Base-by-base conservation (phyloP, 805 yeast species). In the Wickerhamiella sergipiensis region DNA sequence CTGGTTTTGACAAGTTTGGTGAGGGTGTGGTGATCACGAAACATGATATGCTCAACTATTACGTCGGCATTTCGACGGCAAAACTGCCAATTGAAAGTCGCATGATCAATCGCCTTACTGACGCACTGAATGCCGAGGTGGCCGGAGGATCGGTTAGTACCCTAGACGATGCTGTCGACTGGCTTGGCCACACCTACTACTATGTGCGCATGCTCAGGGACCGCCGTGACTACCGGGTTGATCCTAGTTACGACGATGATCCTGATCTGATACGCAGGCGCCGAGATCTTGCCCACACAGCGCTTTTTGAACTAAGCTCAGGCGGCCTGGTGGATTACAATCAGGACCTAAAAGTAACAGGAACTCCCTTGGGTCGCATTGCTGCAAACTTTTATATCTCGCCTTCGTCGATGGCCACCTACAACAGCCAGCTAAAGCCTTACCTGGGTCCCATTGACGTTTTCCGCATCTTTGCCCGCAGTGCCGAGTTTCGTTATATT, bases 21-120 rank as follows among this genome's bases (percentile, higher is more conserved):
- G 95, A 86, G 59, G 98, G 97, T 69, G 80, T 90, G 2, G 85
- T 90, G 31, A 86, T 90, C 47, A 92, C 97, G 0, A 75, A 89
- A 0, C 92, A 85, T 52, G 80, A 81, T 19, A 95, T 88, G 59
- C 74, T 90, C 17, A 90, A 85, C 56, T 89, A 87, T 62, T 90
- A 88, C 61, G 72, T 92, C 59, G 95, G 96, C 0, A 76, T 90
- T n/a, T 70, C 88, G 56, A 89, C 88, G 62, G 94, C 88, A 57
- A 95, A 88, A 61, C 68, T 90, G 15, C 95, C 97, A 0, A 90
- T 90, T 50, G 97, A 90, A 65, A 85, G 95, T 2, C 95, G 87
- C 62, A 64, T 90, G 51, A 76, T 85, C 69, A 67, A 81, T 17
- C 78, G 73, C 54, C 61, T 90, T 22, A 80, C 83, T 0, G 96